Conservation (phyloP, 768 basidiomycete species). For the Collybiopsis confluens region DNA sequence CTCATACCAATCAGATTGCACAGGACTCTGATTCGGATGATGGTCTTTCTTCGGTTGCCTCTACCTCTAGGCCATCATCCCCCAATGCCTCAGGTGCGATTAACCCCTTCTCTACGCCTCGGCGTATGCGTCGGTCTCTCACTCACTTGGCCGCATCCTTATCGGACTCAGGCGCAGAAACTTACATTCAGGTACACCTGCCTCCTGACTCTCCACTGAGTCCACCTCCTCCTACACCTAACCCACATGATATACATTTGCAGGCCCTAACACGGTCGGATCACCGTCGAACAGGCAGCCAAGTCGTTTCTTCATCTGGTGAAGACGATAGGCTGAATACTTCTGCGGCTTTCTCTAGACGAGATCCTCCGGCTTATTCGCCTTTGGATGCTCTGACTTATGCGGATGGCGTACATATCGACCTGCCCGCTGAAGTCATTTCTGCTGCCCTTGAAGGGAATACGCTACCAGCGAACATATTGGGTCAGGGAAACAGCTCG, state of each 20-base stretch:
- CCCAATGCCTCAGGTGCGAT: constrained; percentile 75
- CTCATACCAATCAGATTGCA: constrained; percentile 26
- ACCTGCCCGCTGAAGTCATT: constrained; percentile 90
- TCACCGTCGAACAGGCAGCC: constrained; percentile 34
- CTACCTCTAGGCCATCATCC: constrained; percentile 56
- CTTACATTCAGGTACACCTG: constrained; percentile 67
- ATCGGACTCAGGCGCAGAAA: constrained; percentile 62
- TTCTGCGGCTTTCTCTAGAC: constrained; percentile 38
- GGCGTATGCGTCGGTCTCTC: constrained; percentile 60
- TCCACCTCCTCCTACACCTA: constrained; percentile 83
- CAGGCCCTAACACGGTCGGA: constrained; percentile 50
- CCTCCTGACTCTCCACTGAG: constrained; percentile 77
- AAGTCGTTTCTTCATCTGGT: constrained; percentile 24
- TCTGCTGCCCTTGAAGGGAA: constrained; percentile 81
- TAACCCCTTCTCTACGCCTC: constrained; percentile 69
- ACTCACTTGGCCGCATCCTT: constrained; percentile 60
- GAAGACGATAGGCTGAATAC: constrained; percentile 16
- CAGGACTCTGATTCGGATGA: constrained; percentile 23
- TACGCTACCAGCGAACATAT: constrained; percentile 52
- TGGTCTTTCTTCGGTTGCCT: constrained; percentile 34
- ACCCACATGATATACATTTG: constrained; percentile 76
- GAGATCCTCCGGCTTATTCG: constrained; percentile 83
- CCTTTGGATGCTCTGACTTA: constrained; percentile 84
- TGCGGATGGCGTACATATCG: constrained; percentile 86
- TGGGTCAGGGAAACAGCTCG: constrained; percentile 45